These are phyloP conservation scores for Gamarada debralockiae DNA, from an alignment of 495 filamentous ascomycete species.

Conservation along the genomic window DNA sequence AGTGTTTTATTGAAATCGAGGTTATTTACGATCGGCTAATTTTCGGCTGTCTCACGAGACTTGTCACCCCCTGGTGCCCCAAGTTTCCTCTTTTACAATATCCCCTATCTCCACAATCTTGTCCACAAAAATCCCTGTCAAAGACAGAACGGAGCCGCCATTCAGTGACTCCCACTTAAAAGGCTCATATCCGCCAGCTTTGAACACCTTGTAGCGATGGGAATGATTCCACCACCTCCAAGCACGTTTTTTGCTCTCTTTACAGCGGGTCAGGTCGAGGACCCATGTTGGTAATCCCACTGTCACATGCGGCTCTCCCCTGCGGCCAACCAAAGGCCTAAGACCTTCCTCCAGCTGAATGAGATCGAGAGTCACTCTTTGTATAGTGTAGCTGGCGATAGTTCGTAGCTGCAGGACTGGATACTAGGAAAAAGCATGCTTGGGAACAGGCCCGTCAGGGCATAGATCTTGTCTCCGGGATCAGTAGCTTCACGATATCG, in stretches of 20 bases:
- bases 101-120: background rate
- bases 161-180: background rate
- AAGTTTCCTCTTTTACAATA: background rate
- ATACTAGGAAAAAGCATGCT: background rate
- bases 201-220: background rate
- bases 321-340: background rate
- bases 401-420: background rate
- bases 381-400: background rate
- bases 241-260: background rate
- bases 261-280: background rate
- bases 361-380: background rate
- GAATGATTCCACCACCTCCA: background rate
- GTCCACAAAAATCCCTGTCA: background rate
- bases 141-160: background rate
- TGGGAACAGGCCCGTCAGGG: conserved; percentile 8
- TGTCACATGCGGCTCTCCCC: background rate
- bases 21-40: no score
- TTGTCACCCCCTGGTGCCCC: no score
- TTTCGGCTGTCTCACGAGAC: no score
- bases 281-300: background rate
- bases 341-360: background rate
- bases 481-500: background rate
- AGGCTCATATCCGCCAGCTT: background rate
- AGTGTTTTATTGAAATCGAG: no score
- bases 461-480: conserved; percentile 11